Base-by-base conservation (phyloP, 2,329 filamentous ascomycete genomes). In the Hymenoscyphus occultus region DNA sequence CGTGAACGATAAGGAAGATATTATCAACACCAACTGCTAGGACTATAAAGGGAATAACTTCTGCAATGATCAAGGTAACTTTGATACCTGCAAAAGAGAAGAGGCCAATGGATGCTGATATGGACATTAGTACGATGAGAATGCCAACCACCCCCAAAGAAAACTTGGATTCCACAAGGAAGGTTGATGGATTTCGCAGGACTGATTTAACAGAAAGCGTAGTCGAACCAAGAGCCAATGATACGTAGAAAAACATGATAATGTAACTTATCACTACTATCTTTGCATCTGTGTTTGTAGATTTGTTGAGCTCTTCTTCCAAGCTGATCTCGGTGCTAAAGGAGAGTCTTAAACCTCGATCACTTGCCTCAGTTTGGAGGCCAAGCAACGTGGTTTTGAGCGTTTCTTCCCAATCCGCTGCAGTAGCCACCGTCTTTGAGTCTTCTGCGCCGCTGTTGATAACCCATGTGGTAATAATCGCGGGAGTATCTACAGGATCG, bases 191-290 rank as follows among this genome's bases (percentile, higher is more conserved):
- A 74, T 96, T 96, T 61, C 86, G 86, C 59, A 97, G 78, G 57
- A 98, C 80, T 64, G 94, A 90, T 71, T 85, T 86, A 65, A 93
- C 80, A 0, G 89, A 91, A 64, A 96, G 81, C 5, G 90, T 93
- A 0, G 91, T 95, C 1, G 93, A 97, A 0, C 95, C 95, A 0
- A 99, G 83, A 0, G 95, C 93, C 62, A 99, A 80, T 5, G 94
- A 98, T 3, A 93, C 95, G 75, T 99, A 99, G 68, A 99, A 80
- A 78, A 99, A 99, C 95, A 99, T 99, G 80, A 97, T 92, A 69
- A 98, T 84, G 79, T 99, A 99, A 82, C 94, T 98, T 78, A 99
- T 90, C 62, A 94, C 87, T 31, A 99, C 88, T 73, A 99, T 99
- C 77, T 94, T 97, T 56, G 94, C 96, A 77, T 99, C 95, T 0